Percentiles rank a stretch among this genome's conserved stretches.
Conservation (phyloP, 768 basidiomycete species). For the Naganishia vishniacii region DNA sequence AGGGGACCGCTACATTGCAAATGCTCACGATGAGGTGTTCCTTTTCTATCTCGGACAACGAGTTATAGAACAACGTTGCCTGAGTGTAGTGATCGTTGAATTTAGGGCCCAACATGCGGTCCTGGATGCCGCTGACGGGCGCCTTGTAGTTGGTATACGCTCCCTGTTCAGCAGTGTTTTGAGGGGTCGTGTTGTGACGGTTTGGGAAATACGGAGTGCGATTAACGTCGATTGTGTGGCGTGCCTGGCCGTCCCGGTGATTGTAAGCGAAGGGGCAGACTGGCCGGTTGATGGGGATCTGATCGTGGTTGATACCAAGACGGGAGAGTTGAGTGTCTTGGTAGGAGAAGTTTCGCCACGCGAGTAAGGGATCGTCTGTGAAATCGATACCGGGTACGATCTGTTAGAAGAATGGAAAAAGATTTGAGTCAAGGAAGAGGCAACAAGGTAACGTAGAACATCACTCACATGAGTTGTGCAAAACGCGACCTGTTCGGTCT, state of each 20-base stretch:
- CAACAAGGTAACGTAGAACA: not conserved
- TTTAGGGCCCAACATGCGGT: constrained; percentile 50
- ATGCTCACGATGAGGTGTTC: constrained; percentile 58
- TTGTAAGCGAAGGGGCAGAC: constrained; percentile 47
- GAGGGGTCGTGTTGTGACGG: constrained; percentile 52
- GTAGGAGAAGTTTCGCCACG: constrained; percentile 76
- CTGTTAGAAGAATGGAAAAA: not conserved
- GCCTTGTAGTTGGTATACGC: constrained; percentile 47
- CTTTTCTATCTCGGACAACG: constrained; percentile 64
- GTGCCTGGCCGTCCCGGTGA: constrained; percentile 51
- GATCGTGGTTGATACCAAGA: constrained; percentile 65
- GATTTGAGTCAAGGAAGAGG: too few relatives aligned
- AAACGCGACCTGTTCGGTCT: constrained; percentile 59
- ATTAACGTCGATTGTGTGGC: constrained; percentile 51
- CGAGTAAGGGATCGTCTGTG: constrained; percentile 47
- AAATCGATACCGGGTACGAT: constrained; percentile 56
- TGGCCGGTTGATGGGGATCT: constrained; percentile 67
- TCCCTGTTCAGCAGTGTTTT: constrained; percentile 52
- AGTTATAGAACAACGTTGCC: constrained; percentile 78
- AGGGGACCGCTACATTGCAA: too few relatives aligned
- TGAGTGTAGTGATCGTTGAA: constrained; percentile 75
- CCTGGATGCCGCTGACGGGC: constrained; percentile 56
- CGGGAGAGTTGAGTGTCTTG: constrained; percentile 73
- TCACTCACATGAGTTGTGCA: constrained; percentile 55
- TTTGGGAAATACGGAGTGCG: constrained; percentile 71